phyloP scores from a whole-genome alignment of 129 eudicot species.

The Deinandra increscens region DNA sequence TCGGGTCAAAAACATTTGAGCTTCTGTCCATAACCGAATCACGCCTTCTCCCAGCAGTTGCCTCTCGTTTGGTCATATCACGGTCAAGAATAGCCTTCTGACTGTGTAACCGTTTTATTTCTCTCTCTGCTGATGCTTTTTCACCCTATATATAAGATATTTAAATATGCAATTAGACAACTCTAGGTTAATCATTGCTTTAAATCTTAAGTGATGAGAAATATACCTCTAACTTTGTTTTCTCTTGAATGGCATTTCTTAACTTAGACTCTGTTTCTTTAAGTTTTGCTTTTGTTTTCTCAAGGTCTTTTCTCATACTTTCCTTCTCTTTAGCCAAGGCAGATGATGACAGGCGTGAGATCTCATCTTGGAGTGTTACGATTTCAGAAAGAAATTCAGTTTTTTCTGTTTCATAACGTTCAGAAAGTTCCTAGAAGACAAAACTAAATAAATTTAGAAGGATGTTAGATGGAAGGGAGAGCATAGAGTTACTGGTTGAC shows the following conservation, averaged over 20 bases:
- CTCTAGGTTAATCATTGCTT: slow-evolving; percentile 4
- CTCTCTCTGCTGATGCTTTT: slow-evolving; percentile 86
- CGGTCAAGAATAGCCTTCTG: slow-evolving; percentile 85
- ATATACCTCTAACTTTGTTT: slow-evolving; percentile 88
- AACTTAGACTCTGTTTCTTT: slow-evolving; percentile 87
- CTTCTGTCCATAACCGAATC: slow-evolving; percentile 73
- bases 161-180: slow-evolving; percentile 4
- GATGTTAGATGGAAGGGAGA: slow-evolving; percentile 1
- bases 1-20: slow-evolving; percentile 62
- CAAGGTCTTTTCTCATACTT: slow-evolving; percentile 82
- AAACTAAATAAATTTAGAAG: slow-evolving; percentile 9
- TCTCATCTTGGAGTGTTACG: slow-evolving; percentile 57
- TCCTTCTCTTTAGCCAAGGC: slow-evolving; percentile 81
- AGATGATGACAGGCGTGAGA: slow-evolving; percentile 61
- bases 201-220: slow-evolving; percentile 7
- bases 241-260: slow-evolving; percentile 78
- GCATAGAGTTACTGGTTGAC: slow-evolving; percentile 29
- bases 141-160: slow-evolving; percentile 59
- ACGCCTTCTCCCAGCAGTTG: slow-evolving; percentile 71
- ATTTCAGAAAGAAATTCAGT: slow-evolving; percentile 51
- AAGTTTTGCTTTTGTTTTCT: slow-evolving; percentile 80
- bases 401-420: slow-evolving; percentile 55
- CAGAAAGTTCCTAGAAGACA: slow-evolving; percentile 58
- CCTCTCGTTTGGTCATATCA: slow-evolving; percentile 66
- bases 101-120: slow-evolving; percentile 61